Conservation (phyloP, 345 rosid genomes). For the Lumnitzera racemosa region DNA sequence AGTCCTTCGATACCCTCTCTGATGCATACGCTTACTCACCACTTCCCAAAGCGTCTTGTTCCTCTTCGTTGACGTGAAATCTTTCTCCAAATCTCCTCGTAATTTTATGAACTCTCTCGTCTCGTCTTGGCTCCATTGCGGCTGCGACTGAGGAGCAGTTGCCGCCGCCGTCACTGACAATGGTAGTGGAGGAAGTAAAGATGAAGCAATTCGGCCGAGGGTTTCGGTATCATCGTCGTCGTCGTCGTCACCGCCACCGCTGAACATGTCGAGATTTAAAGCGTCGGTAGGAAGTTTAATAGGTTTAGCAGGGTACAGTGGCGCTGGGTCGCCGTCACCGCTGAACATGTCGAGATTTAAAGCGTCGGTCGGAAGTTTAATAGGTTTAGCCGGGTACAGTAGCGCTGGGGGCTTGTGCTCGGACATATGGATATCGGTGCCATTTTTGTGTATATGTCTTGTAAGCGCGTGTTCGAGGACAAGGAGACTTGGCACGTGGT, state of each 20-base stretch:
- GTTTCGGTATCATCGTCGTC: constrained; percentile 9
- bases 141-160: constrained; percentile 7
- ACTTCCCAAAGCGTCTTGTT: constrained; percentile 47
- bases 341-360: not conserved
- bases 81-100: constrained; percentile 44
- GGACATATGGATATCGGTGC: too few relatives aligned
- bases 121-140: constrained; percentile 51
- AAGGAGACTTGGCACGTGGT: too few relatives aligned
- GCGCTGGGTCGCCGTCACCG: constrained; percentile 2
- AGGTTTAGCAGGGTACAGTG: too few relatives aligned
- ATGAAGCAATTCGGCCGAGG: constrained; percentile 9
- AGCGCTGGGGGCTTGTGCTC: too few relatives aligned
- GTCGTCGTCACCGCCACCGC: constrained; percentile 6
- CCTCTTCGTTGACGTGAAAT: constrained; percentile 40
- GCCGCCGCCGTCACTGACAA: not conserved
- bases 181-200: constrained; percentile 9
- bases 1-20: constrained; percentile 35
- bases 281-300: too few relatives aligned
- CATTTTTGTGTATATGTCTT: too few relatives aligned
- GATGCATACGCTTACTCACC: constrained; percentile 34
- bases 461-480: too few relatives aligned
- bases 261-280: not conserved
- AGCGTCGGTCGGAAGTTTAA: too few relatives aligned
- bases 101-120: constrained; percentile 36
- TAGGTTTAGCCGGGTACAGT: too few relatives aligned